These are phyloP conservation scores for Larix sibirica DNA, from an alignment of 83 land plant species.

Conservation along the genomic window DNA sequence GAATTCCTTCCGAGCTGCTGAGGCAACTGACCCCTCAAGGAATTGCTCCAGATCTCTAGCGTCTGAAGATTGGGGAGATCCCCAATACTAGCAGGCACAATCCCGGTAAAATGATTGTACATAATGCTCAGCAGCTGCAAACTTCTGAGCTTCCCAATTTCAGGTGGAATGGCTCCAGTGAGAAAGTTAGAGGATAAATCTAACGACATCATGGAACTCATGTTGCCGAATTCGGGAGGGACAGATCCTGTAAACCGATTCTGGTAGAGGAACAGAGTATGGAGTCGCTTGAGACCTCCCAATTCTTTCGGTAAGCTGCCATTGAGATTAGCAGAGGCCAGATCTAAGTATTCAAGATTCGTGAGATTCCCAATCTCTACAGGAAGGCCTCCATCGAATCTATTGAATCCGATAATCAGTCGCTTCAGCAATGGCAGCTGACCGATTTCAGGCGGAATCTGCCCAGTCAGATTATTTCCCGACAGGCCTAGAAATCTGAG, in stretches of 20 bases:
- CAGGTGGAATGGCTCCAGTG: slow-evolving; percentile 49
- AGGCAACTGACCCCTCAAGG: slow-evolving; percentile 58
- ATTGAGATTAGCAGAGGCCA: slow-evolving; percentile 49
- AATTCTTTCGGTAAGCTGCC: slow-evolving; percentile 72
- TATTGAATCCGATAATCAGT: slow-evolving; percentile 56
- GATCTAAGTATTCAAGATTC: slow-evolving; percentile 51
- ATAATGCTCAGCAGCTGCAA: slow-evolving; percentile 64
- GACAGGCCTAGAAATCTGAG: slow-evolving; percentile 63
- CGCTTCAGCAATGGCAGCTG: slow-evolving; percentile 46
- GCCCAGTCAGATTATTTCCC: slow-evolving; percentile 62
- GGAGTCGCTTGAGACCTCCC: slow-evolving; percentile 44
- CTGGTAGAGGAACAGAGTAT: slow-evolving; percentile 41
- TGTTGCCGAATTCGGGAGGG: slow-evolving; percentile 37
- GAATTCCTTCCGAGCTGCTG: slow-evolving; percentile 51
- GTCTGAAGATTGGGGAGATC: slow-evolving; percentile 30
- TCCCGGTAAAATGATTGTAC: slow-evolving; percentile 49
- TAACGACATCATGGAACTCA: slow-evolving; percentile 28
- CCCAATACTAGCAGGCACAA: slow-evolving; percentile 42
- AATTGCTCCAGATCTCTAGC: slow-evolving; percentile 71
- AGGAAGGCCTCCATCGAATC: slow-evolving; percentile 56
- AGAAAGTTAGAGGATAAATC: slow-evolving; percentile 39
- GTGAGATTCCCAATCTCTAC: slow-evolving; percentile 60
- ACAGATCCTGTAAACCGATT: slow-evolving; percentile 50
- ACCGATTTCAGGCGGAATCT: slow-evolving; percentile 58
- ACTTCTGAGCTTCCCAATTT: slow-evolving; percentile 53